Evolutionary conservation across 2,329 filamentous ascomycete species (phyloP).

Genomic region (Elsinoe arachidis): DNA sequence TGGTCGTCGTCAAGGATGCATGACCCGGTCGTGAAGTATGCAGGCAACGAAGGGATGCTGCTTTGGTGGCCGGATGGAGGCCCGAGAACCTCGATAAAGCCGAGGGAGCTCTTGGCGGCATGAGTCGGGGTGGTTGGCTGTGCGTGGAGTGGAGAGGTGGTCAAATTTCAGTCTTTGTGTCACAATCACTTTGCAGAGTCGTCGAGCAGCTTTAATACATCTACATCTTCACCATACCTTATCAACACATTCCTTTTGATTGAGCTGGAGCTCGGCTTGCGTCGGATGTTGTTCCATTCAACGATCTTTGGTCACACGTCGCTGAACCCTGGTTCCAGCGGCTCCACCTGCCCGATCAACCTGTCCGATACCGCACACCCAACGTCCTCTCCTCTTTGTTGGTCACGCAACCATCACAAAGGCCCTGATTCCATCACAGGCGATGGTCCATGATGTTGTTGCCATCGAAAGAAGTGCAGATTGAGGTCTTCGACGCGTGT

Average conservation of each 20-base stretch:
- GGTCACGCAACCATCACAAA: not conserved
- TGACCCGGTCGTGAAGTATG: slow-evolving; percentile 10
- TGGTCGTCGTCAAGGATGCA: slow-evolving; percentile 5
- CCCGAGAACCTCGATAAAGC: not conserved
- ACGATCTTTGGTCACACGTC: slow-evolving; percentile 5
- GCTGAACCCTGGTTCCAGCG: not conserved
- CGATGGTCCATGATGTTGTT: not conserved
- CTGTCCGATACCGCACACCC: slow-evolving; percentile 1
- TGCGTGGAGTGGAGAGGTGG: not conserved
- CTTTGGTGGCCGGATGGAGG: slow-evolving; percentile 1
- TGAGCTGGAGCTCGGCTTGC: slow-evolving; percentile 9
- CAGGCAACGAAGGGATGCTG: slow-evolving; percentile 7
- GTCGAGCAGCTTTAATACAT: slow-evolving; percentile 10
- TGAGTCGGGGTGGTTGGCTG: not conserved
- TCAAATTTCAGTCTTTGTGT: not conserved
- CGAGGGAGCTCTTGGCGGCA: slow-evolving; percentile 12
- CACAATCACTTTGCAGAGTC: slow-evolving; percentile 4
- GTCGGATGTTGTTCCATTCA: slow-evolving; percentile 13
- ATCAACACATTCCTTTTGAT: not conserved
- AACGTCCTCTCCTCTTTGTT: not conserved
- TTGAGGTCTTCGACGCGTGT: not conserved
- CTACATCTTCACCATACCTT: not conserved
- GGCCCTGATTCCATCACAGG: not conserved
- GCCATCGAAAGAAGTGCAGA: not conserved
- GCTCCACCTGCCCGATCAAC: slow-evolving; percentile 3